phyloP scores from a whole-genome alignment of 768 basidiomycete genomes.

The Solioccasus polychromus region DNA sequence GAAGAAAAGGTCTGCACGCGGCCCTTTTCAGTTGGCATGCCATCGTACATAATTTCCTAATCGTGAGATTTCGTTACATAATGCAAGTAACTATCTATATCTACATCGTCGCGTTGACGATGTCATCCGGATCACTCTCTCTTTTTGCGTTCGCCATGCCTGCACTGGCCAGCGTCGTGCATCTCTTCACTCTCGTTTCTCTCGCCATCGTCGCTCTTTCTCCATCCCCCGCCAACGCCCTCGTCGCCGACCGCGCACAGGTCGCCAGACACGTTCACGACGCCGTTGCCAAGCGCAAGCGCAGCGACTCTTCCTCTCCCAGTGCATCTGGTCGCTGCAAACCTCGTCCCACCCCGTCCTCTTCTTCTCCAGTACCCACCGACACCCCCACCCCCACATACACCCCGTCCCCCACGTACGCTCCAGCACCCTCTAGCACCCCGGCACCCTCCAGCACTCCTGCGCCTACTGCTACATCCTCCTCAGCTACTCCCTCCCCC shows the following conservation, averaged over 20 bases:
- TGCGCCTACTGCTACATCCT: constrained; percentile 14
- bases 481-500: constrained; percentile 19
- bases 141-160: constrained; percentile 20
- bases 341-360: constrained; percentile 35
- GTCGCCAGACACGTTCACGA: constrained; percentile 48
- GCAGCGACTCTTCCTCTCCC: constrained; percentile 28
- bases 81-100: no score
- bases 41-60: constrained; percentile 16
- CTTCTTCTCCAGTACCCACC: constrained; percentile 11
- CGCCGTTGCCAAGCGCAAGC: constrained; percentile 49
- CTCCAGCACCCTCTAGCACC: constrained; percentile 11
- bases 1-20: constrained; percentile 44
- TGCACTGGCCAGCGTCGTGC: constrained; percentile 47
- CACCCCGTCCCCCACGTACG: constrained; percentile 8
- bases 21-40: constrained; percentile 37
- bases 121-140: neutral
- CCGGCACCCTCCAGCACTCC: neutral
- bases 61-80: neutral
- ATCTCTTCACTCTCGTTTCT: constrained; percentile 55
- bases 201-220: constrained; percentile 56
- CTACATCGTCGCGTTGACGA: neutral
- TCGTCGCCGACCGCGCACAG: constrained; percentile 40
- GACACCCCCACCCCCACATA: neutral
- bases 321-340: constrained; percentile 53
- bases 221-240: constrained; percentile 48